Conservation (phyloP, 305 asterid genomes). For the Fraxinus dipetala region DNA sequence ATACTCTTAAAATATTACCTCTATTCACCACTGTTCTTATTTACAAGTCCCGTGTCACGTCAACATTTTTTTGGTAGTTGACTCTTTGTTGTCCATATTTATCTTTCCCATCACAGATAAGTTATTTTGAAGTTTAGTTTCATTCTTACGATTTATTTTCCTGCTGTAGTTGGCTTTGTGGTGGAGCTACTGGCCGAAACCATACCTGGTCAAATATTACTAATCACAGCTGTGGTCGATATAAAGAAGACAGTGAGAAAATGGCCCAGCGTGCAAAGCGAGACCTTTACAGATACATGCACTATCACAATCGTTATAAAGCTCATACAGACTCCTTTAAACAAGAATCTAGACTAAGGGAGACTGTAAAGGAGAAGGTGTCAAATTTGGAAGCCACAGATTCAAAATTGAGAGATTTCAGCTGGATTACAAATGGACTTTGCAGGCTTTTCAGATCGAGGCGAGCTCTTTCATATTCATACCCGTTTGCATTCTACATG, state of each 20-base stretch:
- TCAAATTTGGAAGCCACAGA: constrained; percentile 53
- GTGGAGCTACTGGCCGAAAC: constrained; percentile 83
- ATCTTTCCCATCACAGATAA: background rate
- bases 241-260: constrained; percentile 56
- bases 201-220: constrained; percentile 77
- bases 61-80: background rate
- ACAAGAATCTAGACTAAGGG: constrained; percentile 68
- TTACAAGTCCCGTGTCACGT: background rate
- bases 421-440: constrained; percentile 80
- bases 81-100: constrained; percentile 2
- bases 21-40: background rate
- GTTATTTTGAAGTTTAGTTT: background rate
- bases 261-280: constrained; percentile 69
- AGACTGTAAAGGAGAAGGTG: constrained; percentile 55
- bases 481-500: constrained; percentile 95
- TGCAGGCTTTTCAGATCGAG: constrained; percentile 84
- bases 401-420: constrained; percentile 64
- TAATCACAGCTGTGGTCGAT: constrained; percentile 91
- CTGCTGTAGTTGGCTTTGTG: constrained; percentile 84
- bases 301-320: constrained; percentile 79
- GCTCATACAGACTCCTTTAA: constrained; percentile 83
- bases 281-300: constrained; percentile 82
- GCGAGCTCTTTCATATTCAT: constrained; percentile 82
- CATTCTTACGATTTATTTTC: constrained; percentile 24
- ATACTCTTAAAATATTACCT: background rate